Base-by-base conservation (phyloP, 495 filamentous ascomycete genomes). In the Hypoxylon lienhwacheense region DNA sequence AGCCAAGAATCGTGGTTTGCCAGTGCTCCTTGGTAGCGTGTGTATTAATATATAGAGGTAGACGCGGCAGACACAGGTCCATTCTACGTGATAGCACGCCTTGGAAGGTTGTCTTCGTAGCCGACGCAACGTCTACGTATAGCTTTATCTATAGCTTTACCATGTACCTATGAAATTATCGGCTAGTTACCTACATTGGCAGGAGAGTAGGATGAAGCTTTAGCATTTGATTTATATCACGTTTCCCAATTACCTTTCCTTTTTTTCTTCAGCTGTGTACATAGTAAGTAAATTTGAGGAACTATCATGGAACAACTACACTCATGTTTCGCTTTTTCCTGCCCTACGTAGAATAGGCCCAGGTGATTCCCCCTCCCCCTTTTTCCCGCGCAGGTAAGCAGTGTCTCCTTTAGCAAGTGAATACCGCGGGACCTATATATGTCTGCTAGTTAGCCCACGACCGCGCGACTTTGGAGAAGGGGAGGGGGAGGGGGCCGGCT, bases 41-140 rank as follows among this genome's bases (percentile, higher is more conserved):
- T 61, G 57, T 55, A 61, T 52, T 51, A 61, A 55, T 61, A 61
- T 61, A 61, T 61, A 61, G 29, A 59, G 52, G 46, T 61, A 50
- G 51, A 52, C 47, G 25, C 11, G 46, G 25, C 39, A 31, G 39
- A 55, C 20, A 45, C 40, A 44, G 26, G 51, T 61, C 51, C 51
- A 41, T 47, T 33, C 11, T 48, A 53, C 20, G 7, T 39, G 14
- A 37, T 25, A 11, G 20, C 43, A 31, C 15, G 41, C 15, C 20
- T 53, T 39, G 15, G 8, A 46, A n/a, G 14, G 14, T 31, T 45
- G 16, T n/a, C 21, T 26, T 44, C 10, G 7, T 39, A n/a, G 8
- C n/a, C 43, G 24, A 44, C 24, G 8, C 8, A 26, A 5, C 24
- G 24, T 5, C 4, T 26, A 5, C 8, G 24, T n/a, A n/a, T n/a